Base-by-base conservation (phyloP, 306 rosid species). In the Notholithocarpus densiflorus region DNA sequence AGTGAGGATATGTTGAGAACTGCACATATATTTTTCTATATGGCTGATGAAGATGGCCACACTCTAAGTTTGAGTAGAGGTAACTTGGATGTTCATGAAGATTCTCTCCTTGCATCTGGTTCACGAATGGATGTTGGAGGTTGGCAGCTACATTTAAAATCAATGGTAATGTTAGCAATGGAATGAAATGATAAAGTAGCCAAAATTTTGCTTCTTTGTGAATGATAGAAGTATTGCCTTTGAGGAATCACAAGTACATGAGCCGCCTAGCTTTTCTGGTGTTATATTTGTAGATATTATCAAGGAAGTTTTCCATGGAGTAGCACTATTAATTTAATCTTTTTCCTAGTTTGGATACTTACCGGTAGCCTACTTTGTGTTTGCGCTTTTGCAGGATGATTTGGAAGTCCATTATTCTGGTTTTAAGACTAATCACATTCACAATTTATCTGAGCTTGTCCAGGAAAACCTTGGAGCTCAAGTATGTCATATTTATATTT, bases 61-160 rank as follows among this genome's bases (percentile, higher is more conserved):
- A 82, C 83, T 86, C 82, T 93, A 73, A 84, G 84, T 80, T 62
- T 91, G 79, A 80, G 84, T 70, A 55, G 87, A 80, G 92, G 88
- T 75, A 74, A 81, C 40, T 78, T 91, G 75, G 86, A 86, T 75
- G 64, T 48, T 69, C 87, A 57, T 27, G 87, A 81, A 75, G 83
- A 79, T 89, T 86, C 97, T 72, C 86, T 89, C 70, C 91, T 95
- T 29, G 86, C 96, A 32, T 90, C 92, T 57, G 97, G 99, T 82
- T 89, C 97, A 69, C 92, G 88, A 82, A 48, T 26, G 31, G 99
- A 93, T 56, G 68, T 93, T 85, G 99, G 98, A 86, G 85, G 74
- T 87, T 95, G 99, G 99, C 91, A 95, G 89, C 90, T 95, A 60
- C 97, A 95, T 87, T 77, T 95, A 60, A 93, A 93, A 82, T 91